phyloP scores from a whole-genome alignment of 2,329 filamentous ascomycete genomes.

The Aureobasidium sp. region DNA sequence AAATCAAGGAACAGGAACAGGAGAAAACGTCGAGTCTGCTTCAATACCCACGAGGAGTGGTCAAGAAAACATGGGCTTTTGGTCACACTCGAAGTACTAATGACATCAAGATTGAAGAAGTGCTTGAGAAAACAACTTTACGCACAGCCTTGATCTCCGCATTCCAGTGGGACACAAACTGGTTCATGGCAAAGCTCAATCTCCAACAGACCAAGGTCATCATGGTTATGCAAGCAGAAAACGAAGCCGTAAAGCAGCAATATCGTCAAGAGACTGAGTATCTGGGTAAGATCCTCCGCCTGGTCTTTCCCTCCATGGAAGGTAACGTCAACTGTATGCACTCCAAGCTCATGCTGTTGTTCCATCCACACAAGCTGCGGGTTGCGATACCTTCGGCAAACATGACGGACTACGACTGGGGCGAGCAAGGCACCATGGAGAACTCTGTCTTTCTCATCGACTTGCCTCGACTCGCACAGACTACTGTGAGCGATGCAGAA shows the following conservation, averaged over 20 bases:
- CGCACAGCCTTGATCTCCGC: constrained; percentile 75
- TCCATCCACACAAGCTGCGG: constrained; percentile 62
- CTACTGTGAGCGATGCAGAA: not conserved
- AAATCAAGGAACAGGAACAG: not conserved
- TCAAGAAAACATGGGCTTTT: constrained; percentile 74
- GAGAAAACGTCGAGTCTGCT: not conserved
- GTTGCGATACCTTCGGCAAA: constrained; percentile 85
- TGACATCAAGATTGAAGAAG: constrained; percentile 82
- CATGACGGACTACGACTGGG: constrained; percentile 80
- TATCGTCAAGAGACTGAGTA: constrained; percentile 22
- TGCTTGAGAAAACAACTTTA: constrained; percentile 65
- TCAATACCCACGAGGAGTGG: constrained; percentile 51
- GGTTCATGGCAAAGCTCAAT: constrained; percentile 59
- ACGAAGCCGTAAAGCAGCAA: constrained; percentile 30
- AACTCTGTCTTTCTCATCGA: constrained; percentile 92
- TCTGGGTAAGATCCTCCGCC: constrained; percentile 40
- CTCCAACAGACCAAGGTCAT: constrained; percentile 37
- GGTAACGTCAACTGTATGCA: constrained; percentile 71
- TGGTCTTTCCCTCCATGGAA: constrained; percentile 77
- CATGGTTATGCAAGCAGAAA: constrained; percentile 52
- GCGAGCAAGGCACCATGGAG: constrained; percentile 74
- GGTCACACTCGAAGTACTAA: constrained; percentile 52
- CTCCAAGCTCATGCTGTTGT: constrained; percentile 88
- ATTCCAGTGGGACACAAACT: constrained; percentile 77
- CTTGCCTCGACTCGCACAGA: constrained; percentile 51